A percentile compares a stretch with the other conserved stretches of the same genome.
Conservation (phyloP, 2,329 filamentous ascomycete species). For the Aspergillus sp. region DNA sequence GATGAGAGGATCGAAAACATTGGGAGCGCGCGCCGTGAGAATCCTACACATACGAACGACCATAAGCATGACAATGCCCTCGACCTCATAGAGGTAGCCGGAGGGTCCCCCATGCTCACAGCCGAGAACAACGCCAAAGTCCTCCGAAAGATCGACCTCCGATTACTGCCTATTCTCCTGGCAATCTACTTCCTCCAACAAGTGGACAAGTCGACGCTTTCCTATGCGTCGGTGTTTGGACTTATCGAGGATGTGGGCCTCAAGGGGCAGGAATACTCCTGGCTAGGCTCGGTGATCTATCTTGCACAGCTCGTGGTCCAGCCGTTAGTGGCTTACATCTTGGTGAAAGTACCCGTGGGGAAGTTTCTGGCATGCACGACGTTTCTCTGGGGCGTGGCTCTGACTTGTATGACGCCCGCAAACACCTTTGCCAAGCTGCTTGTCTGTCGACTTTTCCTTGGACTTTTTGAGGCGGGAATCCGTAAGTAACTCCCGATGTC, state of each 20-base stretch:
- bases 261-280: conserved; percentile 55
- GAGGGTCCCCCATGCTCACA: conserved; percentile 49
- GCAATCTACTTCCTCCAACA: conserved; percentile 63
- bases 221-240: conserved; percentile 63
- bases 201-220: conserved; percentile 62
- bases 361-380: conserved; percentile 58
- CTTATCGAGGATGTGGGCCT: conserved; percentile 59
- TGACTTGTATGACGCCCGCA: conserved; percentile 54
- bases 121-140: conserved; percentile 54
- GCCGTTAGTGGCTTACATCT: conserved; percentile 51
- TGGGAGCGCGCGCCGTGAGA: conserved; percentile 7
- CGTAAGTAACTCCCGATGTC: conserved; percentile 19
- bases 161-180: conserved; percentile 56
- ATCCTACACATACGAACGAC: not conserved
- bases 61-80: conserved; percentile 48
- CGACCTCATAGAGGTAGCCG: conserved; percentile 48
- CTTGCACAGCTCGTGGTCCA: conserved; percentile 56
- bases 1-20: conserved; percentile 30
- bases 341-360: conserved; percentile 61
- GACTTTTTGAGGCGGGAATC: conserved; percentile 54
- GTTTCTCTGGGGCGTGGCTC: conserved; percentile 52
- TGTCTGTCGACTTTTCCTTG: conserved; percentile 55
- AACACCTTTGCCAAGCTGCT: conserved; percentile 51
- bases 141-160: conserved; percentile 51
- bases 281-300: conserved; percentile 54